Base-by-base conservation (phyloP, 805 yeast genomes). In the Candida dajiaensis region DNA sequence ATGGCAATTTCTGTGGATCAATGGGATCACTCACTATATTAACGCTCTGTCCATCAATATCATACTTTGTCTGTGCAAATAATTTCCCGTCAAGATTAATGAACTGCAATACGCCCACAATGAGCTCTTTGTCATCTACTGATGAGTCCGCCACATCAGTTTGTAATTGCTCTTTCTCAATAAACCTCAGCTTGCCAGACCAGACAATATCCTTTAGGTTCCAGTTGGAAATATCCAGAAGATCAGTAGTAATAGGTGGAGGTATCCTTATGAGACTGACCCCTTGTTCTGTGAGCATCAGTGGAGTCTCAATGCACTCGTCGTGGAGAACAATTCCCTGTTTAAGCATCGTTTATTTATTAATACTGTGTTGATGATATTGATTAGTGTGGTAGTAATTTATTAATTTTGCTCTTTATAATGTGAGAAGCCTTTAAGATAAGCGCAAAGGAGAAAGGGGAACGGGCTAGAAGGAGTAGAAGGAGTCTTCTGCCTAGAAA, bases 11-110 rank as follows among this genome's bases (percentile, higher is more conserved):
- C 33, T 19, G 3, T 25, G 68, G 64, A 49, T 62, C 67, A 13
- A 50, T 8, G n/a, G n/a, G n/a, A n/a, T n/a, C n/a, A 36, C 39
- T 36, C 39, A 36, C 39, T 19, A 36, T 36, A 28, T 48, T 57
- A 3, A 71, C 58, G 20, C 64, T 69, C 15, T 48, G 50, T 16
- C 66, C 68, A 22, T 50, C 57, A 3, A 54, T 45, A 23, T 54
- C 55, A 46, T 66, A 70, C 6, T 61, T 66, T 2, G 71, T 68
- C 10, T 38, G 46, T 0, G 73, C 75, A 51, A 72, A 68, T 42
- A 65, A 46, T 28, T 56, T 18, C 2, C 43, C 65, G 20, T 64
- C 64, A 3, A 53, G 47, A 20, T 46, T 43, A 18, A 47, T 42
- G 15, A 49, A 22, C 19, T 45, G 43, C 11, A 56, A 46, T n/a